A percentile compares a stretch with the other conserved stretches of the same genome.
phyloP scores from a whole-genome alignment of 148 eudicot species.

The Chenopodium quinoa region DNA sequence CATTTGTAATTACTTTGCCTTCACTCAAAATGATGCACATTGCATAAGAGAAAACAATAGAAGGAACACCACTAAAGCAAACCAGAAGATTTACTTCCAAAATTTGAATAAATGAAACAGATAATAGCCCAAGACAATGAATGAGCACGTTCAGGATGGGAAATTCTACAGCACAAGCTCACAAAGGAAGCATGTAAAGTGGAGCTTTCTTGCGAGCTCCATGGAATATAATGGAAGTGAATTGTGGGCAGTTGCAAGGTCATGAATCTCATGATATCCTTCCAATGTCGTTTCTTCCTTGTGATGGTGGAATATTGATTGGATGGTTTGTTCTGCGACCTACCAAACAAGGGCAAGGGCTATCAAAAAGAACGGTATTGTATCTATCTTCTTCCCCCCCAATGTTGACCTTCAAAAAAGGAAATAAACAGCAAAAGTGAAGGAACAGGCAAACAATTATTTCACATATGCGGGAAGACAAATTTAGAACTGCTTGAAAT shows the following conservation, averaged over 20 bases:
- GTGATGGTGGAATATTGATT: conserved; percentile 57
- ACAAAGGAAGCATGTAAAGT: conserved; percentile 4
- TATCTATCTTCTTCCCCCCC: neutral
- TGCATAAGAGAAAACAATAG: conserved; percentile 10
- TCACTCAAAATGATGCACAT: conserved; percentile 23
- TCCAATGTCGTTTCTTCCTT: conserved; percentile 75
- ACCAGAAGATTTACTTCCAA: conserved; percentile 33
- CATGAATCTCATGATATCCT: conserved; percentile 52
- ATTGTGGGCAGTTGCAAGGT: conserved; percentile 13
- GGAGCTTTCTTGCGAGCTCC: conserved; percentile 16
- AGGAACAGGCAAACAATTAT: neutral
- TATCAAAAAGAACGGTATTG: neutral
- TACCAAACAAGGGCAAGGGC: conserved; percentile 31
- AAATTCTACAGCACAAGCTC: conserved; percentile 28
- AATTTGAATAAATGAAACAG: conserved; percentile 13
- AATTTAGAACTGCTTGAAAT: neutral
- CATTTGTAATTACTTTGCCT: conserved; percentile 15
- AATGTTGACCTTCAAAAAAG: neutral
- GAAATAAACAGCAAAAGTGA: neutral
- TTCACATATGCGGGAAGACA: neutral
- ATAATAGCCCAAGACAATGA: conserved; percentile 20
- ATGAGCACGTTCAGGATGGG: conserved; percentile 25
- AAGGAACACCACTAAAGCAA: conserved; percentile 17
- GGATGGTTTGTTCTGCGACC: conserved; percentile 71
- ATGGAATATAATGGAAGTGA: conserved; percentile 3